A percentile compares a stretch with the other conserved stretches of the same genome.
Evolutionary conservation across 2,329 filamentous ascomycete species (phyloP).

Genomic region (Podosphaera fusca): DNA sequence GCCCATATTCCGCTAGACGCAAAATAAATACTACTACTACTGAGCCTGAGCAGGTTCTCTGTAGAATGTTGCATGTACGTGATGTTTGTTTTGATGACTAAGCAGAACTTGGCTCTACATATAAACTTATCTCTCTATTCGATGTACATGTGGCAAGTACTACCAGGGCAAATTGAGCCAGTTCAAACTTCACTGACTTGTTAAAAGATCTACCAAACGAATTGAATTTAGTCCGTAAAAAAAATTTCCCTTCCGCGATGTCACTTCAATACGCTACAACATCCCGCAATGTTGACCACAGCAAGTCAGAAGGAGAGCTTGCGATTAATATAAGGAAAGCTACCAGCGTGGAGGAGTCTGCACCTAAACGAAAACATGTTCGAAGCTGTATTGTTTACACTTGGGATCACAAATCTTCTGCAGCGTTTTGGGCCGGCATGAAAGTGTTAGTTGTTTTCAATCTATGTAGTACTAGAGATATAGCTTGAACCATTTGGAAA

Average conservation of each 20-base stretch:
- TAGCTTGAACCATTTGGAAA: constrained; percentile 4
- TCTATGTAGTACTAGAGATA: background rate
- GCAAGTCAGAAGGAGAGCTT: constrained; percentile 39
- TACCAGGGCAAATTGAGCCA: no score
- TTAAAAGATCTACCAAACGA: no score
- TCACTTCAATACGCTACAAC: constrained; percentile 12
- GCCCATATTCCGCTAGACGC: no score
- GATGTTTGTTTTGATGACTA: no score
- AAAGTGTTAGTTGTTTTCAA: constrained; percentile 57
- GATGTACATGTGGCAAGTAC: no score
- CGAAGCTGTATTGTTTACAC: constrained; percentile 95
- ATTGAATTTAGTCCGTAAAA: no score
- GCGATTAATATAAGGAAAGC: constrained; percentile 49
- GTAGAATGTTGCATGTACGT: no score
- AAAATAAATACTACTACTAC: no score
- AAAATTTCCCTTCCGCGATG: constrained; percentile 7
- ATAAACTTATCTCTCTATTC: no score
- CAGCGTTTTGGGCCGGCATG: constrained; percentile 92
- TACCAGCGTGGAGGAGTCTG: constrained; percentile 43
- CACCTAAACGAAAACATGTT: constrained; percentile 73
- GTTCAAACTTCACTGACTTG: no score
- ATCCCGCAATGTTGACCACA: constrained; percentile 15
- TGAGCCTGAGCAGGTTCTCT: no score
- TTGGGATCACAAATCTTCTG: constrained; percentile 93
- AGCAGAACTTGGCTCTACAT: no score